Evolutionary conservation across 2,329 filamentous ascomycete species (phyloP), one percentile per base, ranked within the genome.

Genomic region (Aspergillus spinulosporus): DNA sequence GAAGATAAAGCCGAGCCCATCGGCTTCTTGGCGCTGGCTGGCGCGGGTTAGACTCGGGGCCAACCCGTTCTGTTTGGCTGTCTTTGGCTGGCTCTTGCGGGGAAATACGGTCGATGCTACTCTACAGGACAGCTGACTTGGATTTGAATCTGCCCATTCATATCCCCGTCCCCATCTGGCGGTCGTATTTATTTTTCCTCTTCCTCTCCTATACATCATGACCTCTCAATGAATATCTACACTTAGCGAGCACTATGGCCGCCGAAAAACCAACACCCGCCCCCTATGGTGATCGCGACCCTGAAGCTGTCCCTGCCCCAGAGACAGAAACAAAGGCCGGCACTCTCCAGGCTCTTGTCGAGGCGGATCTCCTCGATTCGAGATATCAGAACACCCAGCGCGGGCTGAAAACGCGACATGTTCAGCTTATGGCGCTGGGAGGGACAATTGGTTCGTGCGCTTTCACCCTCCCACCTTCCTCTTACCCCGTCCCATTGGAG

Each of bases 351-450:
- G 60, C 68, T n/a, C 64, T 76, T 57, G 68, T 77, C 52, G 73
- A 73, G 54, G 69, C 66, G 3, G 72, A 76, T 43, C 58, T 76
- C 21, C 68, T 75, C 6, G 75, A 77, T 59, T 69, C 72, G 43
- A 70, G 74, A 15, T 77, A 76, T 57, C 62, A 59, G 28, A 68
- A 66, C 11, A 77, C 74, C 44, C 62, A 76, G 59, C 74, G 75
- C 39, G 74, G 74, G 7, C 66, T 78, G 39, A 75, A 75, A 54
- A 76, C 66, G 34, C 72, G 75, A 52, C 74, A 76, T 67, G 72
- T 75, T 11, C 73, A 76, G 59, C 70, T 74, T 62, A 74, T 78
- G 75, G 83, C 82, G 11, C 75, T 85, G 11, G 82, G 82, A 53
- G 82, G 82, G 56, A 82, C 21, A 21, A 21, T 21, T 21, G 21